These are phyloP conservation scores for Tetramitus jugosus DNA, from an alignment of 208 protist species.

Conservation along the genomic window DNA sequence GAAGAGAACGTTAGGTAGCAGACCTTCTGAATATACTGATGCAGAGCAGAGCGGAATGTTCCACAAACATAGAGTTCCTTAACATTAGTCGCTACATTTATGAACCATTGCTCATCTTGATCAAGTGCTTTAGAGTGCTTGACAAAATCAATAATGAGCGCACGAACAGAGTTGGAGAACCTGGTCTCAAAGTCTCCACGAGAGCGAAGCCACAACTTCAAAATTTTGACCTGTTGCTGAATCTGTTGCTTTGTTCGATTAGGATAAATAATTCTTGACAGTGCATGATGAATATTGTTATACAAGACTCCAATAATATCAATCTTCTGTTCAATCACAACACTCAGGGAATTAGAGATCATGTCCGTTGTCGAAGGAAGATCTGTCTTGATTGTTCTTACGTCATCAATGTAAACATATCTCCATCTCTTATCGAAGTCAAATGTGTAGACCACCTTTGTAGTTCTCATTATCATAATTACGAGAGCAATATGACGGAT, in stretches of 20 bases:
- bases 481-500: not conserved
- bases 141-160: too few relatives aligned
- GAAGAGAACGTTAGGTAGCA: not conserved
- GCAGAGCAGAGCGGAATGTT: not conserved
- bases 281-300: not conserved
- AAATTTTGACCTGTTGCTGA: too few relatives aligned
- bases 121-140: not conserved
- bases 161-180: too few relatives aligned
- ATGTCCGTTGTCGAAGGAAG: not conserved
- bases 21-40: not conserved
- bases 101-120: not conserved
- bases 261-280: slow-evolving; percentile 9
- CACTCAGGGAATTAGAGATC: not conserved
- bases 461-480: not conserved
- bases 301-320: not conserved
- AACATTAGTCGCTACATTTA: not conserved
- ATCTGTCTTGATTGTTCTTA: too few relatives aligned
- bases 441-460: not conserved
- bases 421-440: slow-evolving; percentile 15
- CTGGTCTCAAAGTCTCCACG: too few relatives aligned
- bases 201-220: too few relatives aligned
- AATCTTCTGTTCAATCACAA: not conserved
- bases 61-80: not conserved
- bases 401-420: slow-evolving; percentile 6
- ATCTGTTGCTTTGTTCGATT: not conserved